These are phyloP conservation scores for Haplosporangium gracile DNA, from an alignment of 192 early-diverging fungal genomes.

Conservation along the genomic window DNA sequence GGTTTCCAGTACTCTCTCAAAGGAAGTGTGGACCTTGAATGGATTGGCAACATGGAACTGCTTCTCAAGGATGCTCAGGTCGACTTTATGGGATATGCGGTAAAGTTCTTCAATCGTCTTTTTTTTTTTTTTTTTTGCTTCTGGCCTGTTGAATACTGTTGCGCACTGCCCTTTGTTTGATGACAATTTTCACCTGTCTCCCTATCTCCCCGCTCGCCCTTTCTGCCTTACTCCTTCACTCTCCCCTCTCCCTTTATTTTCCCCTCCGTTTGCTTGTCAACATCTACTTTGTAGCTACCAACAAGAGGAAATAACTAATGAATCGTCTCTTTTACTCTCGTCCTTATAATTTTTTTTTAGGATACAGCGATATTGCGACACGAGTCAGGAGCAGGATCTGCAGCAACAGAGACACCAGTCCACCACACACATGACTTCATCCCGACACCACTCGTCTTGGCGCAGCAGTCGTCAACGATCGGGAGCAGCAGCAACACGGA, in stretches of 20 bases:
- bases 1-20: conserved; percentile 50
- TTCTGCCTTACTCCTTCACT: neutral
- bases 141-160: neutral
- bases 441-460: conserved; percentile 38
- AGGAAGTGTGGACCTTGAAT: conserved; percentile 34
- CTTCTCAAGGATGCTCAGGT: conserved; percentile 47
- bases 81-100: conserved; percentile 57
- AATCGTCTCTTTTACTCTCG: neutral
- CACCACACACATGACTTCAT: conserved; percentile 53
- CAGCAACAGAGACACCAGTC: conserved; percentile 43
- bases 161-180: neutral
- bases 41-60: conserved; percentile 25
- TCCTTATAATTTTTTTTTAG: conserved; percentile 1
- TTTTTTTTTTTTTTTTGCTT: neutral
- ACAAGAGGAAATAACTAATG: neutral
- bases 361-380: conserved; percentile 51
- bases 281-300: neutral
- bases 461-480: neutral
- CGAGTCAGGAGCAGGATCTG: conserved; percentile 17
- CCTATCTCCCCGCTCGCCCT: neutral
- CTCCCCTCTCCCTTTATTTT: neutral
- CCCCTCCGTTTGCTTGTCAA: neutral
- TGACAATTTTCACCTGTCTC: neutral
- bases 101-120: conserved; percentile 6
- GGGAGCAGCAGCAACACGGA: neutral